Base-by-base conservation (phyloP, 2,329 filamentous ascomycete genomes). In the Curvularia verruculosa region DNA sequence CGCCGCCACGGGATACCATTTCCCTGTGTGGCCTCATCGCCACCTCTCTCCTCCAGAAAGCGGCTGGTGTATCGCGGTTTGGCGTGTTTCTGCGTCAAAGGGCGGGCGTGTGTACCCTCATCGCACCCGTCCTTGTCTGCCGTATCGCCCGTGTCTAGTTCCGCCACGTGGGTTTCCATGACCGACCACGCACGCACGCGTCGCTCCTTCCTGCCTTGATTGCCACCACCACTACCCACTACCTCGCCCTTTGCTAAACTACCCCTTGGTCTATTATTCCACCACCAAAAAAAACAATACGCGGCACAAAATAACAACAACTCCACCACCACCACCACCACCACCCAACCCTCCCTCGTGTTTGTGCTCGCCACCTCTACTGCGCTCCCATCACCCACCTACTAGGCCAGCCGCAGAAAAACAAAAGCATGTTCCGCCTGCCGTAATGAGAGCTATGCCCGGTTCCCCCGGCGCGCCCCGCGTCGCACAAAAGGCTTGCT, bases 371-470 rank as follows among this genome's bases (percentile, higher is more conserved):
- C 49, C 49, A 8, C 5, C 37, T 24, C 43, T 37, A 19, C 52
- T 21, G 40, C 41, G 44, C 39, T 40, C 41, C 18, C 41, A n/a
- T n/a, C 41, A 43, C 47, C 37, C 21, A 29, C 21, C n/a, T 40
- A 39, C 18, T 39, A 31, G 29, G 36, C 39, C 36, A 15, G 15
- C 29, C n/a, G 31, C 31, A 48, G 21, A 36, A 24, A 36, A 37
- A 54, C 34, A 53, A 53, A n/a, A 46, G 40, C 45, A 21, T 55
- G 37, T 54, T 48, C 47, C 41, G 41, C 36, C 34, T 56, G 49
- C 63, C 60, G 61, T 41, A 68, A 65, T 60, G 49, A 67, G 66
- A 58, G 59, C 64, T 60, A 62, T 64, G 65, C 49, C 65, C 65
- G 61, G 60, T 54, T 48, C 60, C 24, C 49, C 53, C 60, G 53